Evolutionary conservation across 768 basidiomycete species (phyloP).

Genomic region (Suillus alpinus): DNA sequence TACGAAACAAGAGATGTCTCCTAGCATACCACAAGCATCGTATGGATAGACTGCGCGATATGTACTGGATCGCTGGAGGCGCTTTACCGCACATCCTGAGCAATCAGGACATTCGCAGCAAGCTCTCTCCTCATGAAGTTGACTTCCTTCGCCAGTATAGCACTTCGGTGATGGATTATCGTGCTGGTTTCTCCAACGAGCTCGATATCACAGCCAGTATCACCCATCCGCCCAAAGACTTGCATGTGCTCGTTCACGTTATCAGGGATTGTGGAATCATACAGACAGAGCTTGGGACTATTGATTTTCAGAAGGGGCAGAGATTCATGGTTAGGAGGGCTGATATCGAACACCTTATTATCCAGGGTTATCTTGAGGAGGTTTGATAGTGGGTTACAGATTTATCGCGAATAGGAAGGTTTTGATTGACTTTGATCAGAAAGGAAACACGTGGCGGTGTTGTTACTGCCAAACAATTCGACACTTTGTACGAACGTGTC

Average conservation of each 20-base stretch:
- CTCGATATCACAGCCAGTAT: conserved; percentile 86
- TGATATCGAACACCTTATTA: conserved; percentile 92
- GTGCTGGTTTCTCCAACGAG: conserved; percentile 80
- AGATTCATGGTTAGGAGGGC: conserved; percentile 84
- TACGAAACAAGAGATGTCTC: conserved; percentile 93
- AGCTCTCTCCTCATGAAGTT: conserved; percentile 76
- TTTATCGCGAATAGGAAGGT: neutral
- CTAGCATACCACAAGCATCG: conserved; percentile 91
- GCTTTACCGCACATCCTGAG: conserved; percentile 81
- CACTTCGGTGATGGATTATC: conserved; percentile 76
- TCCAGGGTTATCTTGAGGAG: conserved; percentile 91
- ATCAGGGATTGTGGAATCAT: conserved; percentile 88
- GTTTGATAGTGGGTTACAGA: conserved; percentile 40
- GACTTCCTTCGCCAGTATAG: conserved; percentile 85
- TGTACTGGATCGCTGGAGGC: conserved; percentile 89
- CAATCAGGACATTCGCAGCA: conserved; percentile 63
- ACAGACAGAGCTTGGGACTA: conserved; percentile 85
- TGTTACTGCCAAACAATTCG: conserved; percentile 24
- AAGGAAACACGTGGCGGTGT: conserved; percentile 12
- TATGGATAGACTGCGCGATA: conserved; percentile 75
- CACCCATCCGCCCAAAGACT: conserved; percentile 79
- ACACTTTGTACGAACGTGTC: neutral
- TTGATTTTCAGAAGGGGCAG: conserved; percentile 89
- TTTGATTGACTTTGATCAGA: neutral
- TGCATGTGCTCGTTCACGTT: conserved; percentile 86